Evolutionary conservation across 1,284 basidiomycete genomes (phyloP), one percentile per base, ranked within the genome.

Genomic region (Cutaneotrichosporon mucoides): DNA sequence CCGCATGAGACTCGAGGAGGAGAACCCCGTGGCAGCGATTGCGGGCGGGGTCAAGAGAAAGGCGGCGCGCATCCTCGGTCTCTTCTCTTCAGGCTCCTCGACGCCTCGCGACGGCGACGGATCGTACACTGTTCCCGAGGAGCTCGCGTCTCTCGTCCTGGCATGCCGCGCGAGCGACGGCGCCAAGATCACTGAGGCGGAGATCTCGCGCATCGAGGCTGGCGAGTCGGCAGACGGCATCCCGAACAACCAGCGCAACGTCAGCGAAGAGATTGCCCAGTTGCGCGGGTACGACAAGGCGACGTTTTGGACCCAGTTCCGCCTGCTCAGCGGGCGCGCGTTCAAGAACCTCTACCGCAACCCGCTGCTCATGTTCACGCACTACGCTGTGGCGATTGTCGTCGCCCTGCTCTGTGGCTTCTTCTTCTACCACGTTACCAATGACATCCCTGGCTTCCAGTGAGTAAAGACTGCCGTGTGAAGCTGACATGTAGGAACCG

Each of bases 271-370:
- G 41, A 87, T 83, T 47, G 81, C 82, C 51, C 72, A 89, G 57
- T 76, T 94, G 67, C 80, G 87, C 37, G 89, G 89, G 3, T 85
- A 90, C 72, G 88, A 88, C 77, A 84, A 91, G 60, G 95, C 93
- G 3, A 87, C 84, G 62, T 92, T 88, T 83, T 82, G 83, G 59
- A 93, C 88, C 16, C 95, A 99, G 79, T 96, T 99, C 75, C 84
- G 84, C 72, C 92, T 98, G 62, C 77, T 99, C 67, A 94, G 90
- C 69, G 92, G 93, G 24, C 79, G 95, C 59, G 93, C 94, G n/a
- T 99, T 98, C 83, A 98, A 98, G 84, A 98, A 98, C 73, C 78
- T 98, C 60, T 93, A 94, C 74, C 65, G 95, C 41, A 93, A 99
- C 72, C 94, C 95, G 0, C 88, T 93, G 59, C 79, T 98, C 56